Conservation (phyloP, 169 alveolate species). For the Eimeria brunetti region DNA sequence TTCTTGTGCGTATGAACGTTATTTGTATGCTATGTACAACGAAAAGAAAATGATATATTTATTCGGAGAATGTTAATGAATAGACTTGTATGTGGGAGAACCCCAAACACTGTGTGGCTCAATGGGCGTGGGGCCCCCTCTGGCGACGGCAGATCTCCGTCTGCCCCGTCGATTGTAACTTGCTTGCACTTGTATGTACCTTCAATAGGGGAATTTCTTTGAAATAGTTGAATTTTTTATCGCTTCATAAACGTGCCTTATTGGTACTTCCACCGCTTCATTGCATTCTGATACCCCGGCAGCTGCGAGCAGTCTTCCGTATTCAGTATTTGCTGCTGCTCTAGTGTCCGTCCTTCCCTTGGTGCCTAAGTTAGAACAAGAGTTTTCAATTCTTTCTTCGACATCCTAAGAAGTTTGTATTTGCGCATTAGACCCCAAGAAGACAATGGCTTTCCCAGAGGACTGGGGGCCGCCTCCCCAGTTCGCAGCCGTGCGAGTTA, state of each 20-base stretch:
- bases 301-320: background rate
- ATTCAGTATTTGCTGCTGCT: background rate
- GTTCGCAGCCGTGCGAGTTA: background rate
- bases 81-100: background rate
- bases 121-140: conserved; percentile 45
- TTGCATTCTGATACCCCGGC: background rate
- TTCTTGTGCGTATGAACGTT: background rate
- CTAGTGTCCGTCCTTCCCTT: background rate
- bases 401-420: background rate
- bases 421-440: background rate
- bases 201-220: background rate
- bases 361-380: background rate
- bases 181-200: background rate
- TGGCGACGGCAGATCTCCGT: background rate
- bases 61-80: background rate
- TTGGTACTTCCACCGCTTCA: background rate
- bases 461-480: conserved; percentile 33
- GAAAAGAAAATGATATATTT: background rate
- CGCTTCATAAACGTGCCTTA: background rate
- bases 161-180: background rate
- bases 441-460: conserved; percentile 17
- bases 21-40: background rate
- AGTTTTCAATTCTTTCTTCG: background rate
- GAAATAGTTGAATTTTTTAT: background rate
- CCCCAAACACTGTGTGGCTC: background rate